Base-by-base conservation (phyloP, 345 rosid species). In the Durio zibethinus region DNA sequence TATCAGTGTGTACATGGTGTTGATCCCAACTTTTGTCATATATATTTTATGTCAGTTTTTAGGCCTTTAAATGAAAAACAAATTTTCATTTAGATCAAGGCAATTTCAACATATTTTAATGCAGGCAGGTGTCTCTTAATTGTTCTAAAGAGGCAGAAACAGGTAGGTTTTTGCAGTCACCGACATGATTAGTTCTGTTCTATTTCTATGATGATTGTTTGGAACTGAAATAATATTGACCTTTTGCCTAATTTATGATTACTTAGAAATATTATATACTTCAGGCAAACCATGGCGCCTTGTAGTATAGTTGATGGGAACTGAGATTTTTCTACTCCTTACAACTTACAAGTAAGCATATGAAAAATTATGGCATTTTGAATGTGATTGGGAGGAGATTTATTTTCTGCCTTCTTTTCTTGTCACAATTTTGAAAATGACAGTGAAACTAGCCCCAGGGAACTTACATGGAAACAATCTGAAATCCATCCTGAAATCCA, bases 71-170 rank as follows among this genome's bases (percentile, higher is more conserved):
- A 36, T 3, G 38, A 47, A 42, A 42, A 6, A 12, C 43, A 59
- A 18, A 33, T 40, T 43, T 3, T 59, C 36, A 15, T 71, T 60
- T 67, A 60, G 21, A 60, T 70, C 40, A 45, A 47, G 52, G 52
- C 53, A 48, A 62, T 42, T 67, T 67, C 47, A 57, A 48, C 20
- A 38, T 77, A 12, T 54, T 77, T 74, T 47, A 77, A 63, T 74
- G 78, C 52, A 1, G 63, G 75, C 45, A 47, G 71, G 54, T 82
- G 89, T 78, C 88, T 77, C 82, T 85, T 77, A 36, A 61, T 71
- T 79, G 74, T 69, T 77, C 72, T 52, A 52, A 67, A 85, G 89
- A 81, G 89, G 72, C 87, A 83, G 82, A n/a, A n/a, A 76, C 77
- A 64, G 40, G 79, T 69, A 66, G 80, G 43, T 56, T 82, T 59